These are phyloP conservation scores for Chalaropsis ovoidea DNA, from an alignment of 2,329 filamentous ascomycete genomes.

Conservation along the genomic window DNA sequence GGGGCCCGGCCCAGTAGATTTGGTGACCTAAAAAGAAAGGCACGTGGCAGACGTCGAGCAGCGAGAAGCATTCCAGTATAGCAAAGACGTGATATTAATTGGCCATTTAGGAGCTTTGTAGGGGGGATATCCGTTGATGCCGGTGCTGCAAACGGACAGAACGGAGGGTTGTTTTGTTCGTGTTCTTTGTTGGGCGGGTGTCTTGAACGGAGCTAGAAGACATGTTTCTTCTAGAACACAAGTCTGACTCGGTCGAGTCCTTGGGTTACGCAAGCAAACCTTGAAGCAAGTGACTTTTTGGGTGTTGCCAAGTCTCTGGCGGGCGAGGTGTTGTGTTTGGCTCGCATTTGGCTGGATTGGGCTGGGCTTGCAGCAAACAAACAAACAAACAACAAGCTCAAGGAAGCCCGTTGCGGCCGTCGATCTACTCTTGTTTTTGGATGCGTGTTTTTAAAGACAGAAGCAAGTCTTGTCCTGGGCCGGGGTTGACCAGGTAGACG, in stretches of 20 bases:
- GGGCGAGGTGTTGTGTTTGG: not conserved
- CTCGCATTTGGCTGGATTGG: not conserved
- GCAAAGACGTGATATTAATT: not conserved
- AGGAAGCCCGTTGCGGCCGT: not conserved
- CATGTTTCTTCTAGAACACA: slow-evolving; percentile 6
- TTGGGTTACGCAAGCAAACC: not conserved
- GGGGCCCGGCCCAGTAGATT: not conserved
- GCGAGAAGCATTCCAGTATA: not conserved
- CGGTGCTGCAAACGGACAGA: slow-evolving; percentile 1
- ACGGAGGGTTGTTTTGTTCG: not conserved
- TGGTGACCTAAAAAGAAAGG: not conserved
- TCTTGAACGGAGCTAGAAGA: not conserved
- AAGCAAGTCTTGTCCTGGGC: not conserved
- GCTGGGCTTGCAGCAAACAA: not conserved
- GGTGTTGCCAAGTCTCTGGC: not conserved
- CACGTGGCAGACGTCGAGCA: slow-evolving; percentile 5
- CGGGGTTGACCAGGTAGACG: not conserved
- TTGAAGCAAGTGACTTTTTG: not conserved
- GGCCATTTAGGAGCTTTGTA: not conserved
- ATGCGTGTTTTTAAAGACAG: not conserved
- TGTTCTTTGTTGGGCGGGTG: not conserved
- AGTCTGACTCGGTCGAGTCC: not conserved
- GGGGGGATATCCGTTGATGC: not conserved
- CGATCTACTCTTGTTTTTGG: not conserved
- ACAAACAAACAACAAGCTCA: not conserved